Percentiles rank a stretch among this genome's conserved stretches.
Conservation (phyloP, 139 green algal species). For the Tetratostichococcus sp. region DNA sequence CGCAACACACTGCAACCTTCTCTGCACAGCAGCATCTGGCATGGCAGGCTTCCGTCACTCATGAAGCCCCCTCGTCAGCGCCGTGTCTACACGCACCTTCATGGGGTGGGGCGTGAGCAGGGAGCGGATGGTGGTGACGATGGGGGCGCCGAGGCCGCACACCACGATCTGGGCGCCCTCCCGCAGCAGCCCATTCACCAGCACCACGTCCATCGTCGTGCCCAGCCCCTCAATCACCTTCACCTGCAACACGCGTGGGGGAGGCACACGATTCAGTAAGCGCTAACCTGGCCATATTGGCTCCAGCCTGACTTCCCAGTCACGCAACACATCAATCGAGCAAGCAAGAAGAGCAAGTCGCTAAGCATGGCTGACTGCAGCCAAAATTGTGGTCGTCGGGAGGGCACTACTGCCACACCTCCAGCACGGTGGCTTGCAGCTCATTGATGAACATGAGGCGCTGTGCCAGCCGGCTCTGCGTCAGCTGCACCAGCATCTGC, state of each 20-base stretch:
- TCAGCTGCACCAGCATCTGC: conserved; percentile 93
- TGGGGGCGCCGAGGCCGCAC: conserved; percentile 86
- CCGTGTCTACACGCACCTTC: conserved; percentile 57
- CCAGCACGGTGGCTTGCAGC: conserved; percentile 80
- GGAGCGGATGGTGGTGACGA: conserved; percentile 90
- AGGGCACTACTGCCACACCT: too few species aligned
- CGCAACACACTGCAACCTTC: too few species aligned
- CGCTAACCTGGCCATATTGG: too few species aligned
- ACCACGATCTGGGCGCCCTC: conserved; percentile 95
- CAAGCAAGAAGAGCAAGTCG: too few species aligned
- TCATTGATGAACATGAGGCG: conserved; percentile 89
- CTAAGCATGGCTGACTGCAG: too few species aligned
- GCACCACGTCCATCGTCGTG: conserved; percentile 96
- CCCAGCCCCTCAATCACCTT: conserved; percentile 98
- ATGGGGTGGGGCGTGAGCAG: conserved; percentile 91
- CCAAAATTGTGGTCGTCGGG: too few species aligned
- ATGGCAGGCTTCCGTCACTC: too few species aligned
- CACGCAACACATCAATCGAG: too few species aligned
- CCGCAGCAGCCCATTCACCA: conserved; percentile 82
- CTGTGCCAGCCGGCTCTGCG: conserved; percentile 80
- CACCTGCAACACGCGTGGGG: conserved; percentile 62
- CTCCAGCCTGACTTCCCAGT: too few species aligned
- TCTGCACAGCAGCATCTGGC: too few species aligned
- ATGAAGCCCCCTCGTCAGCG: too few species aligned
- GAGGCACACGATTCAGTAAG: too few species aligned